Conservation (phyloP, 768 basidiomycete genomes). For the Rickenella mellea region DNA sequence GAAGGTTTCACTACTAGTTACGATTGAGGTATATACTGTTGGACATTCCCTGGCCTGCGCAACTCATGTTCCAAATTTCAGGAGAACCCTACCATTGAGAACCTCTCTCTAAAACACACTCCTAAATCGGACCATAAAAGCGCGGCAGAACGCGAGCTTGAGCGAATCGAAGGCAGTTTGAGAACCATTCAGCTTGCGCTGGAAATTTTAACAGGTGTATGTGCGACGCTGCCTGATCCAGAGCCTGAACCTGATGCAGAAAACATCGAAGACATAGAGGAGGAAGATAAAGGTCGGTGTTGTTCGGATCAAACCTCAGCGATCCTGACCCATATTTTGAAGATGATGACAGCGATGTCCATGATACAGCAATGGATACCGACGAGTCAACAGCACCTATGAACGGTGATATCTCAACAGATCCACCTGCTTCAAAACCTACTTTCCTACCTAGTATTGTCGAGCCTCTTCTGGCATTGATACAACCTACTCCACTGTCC, state of each 20-base stretch:
- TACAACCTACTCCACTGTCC: conserved; percentile 70
- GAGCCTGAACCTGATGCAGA: conserved; percentile 27
- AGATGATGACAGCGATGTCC: conserved; percentile 21
- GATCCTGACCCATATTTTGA: conserved; percentile 15
- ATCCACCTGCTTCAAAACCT: conserved; percentile 16
- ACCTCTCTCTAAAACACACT: conserved; percentile 46
- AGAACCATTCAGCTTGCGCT: conserved; percentile 74
- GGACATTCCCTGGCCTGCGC: background rate
- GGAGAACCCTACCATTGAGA: background rate
- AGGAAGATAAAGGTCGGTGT: conserved; percentile 23
- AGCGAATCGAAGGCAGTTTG: conserved; percentile 59
- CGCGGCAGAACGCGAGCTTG: conserved; percentile 57
- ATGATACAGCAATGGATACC: conserved; percentile 28
- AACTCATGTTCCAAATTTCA: too few species aligned
- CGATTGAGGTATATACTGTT: conserved; percentile 30
- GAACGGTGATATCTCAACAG: conserved; percentile 20
- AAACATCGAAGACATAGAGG: conserved; percentile 23
- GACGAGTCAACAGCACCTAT: conserved; percentile 31
- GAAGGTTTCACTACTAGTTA: conserved; percentile 41
- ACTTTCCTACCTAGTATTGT: conserved; percentile 55
- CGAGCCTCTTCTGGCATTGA: conserved; percentile 55
- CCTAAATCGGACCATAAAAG: conserved; percentile 76
- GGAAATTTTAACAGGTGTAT: conserved; percentile 82
- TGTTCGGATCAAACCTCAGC: conserved; percentile 28
- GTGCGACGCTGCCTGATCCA: conserved; percentile 79